Evolutionary conservation across 208 protist genomes (phyloP).

Genomic region (Crithidia brevicula): DNA sequence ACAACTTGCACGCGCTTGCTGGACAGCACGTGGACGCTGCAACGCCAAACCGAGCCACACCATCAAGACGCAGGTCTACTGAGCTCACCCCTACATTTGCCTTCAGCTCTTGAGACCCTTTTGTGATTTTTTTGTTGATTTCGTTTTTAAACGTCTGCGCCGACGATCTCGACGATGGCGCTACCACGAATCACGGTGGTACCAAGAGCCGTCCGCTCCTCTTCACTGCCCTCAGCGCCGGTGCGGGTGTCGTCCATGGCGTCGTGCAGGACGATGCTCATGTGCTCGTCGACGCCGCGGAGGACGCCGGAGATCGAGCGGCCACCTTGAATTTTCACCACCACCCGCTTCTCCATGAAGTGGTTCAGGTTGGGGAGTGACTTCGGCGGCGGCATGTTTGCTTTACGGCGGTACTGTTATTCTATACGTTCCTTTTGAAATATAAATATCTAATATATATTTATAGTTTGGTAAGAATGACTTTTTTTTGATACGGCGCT

Average conservation of each 20-base stretch:
- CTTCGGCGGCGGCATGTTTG: slow-evolving; percentile 52
- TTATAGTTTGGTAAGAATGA: too few species aligned
- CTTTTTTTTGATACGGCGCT: too few species aligned
- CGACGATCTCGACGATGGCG: slow-evolving; percentile 90
- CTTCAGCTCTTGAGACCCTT: too few species aligned
- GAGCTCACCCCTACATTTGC: neutral
- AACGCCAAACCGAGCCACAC: too few species aligned
- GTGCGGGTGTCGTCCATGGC: slow-evolving; percentile 91
- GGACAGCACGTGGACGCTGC: too few species aligned
- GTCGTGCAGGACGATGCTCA: slow-evolving; percentile 97
- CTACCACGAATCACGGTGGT: slow-evolving; percentile 91
- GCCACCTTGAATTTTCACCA: slow-evolving; percentile 96
- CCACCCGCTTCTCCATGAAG: slow-evolving; percentile 95
- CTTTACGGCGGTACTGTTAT: too few species aligned
- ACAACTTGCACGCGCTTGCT: too few species aligned
- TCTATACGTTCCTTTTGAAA: too few species aligned
- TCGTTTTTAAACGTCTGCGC: slow-evolving; percentile 59
- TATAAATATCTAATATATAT: too few species aligned
- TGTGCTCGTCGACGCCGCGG: slow-evolving; percentile 97
- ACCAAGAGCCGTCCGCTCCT: slow-evolving; percentile 85
- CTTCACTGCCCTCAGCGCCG: slow-evolving; percentile 26
- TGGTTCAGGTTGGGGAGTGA: slow-evolving; percentile 89
- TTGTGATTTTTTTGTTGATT: slow-evolving; percentile 3
- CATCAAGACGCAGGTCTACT: too few species aligned
- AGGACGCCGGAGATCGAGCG: slow-evolving; percentile 94